Base-by-base conservation (phyloP, 2,329 filamentous ascomycete genomes). In the Ophiostoma piceae region DNA sequence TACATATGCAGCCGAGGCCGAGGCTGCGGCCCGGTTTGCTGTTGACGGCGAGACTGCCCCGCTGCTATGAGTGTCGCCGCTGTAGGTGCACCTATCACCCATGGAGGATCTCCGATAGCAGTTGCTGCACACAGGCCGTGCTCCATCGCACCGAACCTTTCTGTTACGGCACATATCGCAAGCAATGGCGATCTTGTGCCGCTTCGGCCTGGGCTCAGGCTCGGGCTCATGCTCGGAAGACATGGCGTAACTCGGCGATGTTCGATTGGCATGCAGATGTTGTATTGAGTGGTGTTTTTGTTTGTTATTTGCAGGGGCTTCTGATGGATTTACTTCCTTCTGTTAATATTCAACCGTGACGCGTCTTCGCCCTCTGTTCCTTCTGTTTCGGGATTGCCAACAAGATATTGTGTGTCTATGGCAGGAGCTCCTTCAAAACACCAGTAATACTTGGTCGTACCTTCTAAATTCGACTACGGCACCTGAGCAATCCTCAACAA, bases 11-110 rank as follows among this genome's bases (percentile, higher is more conserved):
- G 51, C 9, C 26, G n/a, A 7, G 47, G n/a, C 47, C n/a, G 47
- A n/a, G 47, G 14, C 47, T 22, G 47, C 2, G n/a, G 3, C n/a
- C 11, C 11, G 51, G 51, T 12, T 54, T 9, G n/a, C 47, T 22
- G 51, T 9, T 4, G 16, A 26, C 51, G 8, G 22, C 12, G 51
- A 26, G 3, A 14, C 51, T 57, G 51, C 22, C 3, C n/a, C n/a
- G 26, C 22, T 3, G 51, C 11, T 57, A 4, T 8, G 51, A 26
- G 19, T 57, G 51, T 12, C 16, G 22, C 51, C 51, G 22, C 51
- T 57, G n/a, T 57, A 57, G 22, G 9, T 57, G n/a, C 51, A 57
- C 22, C 51, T 57, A 57, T 57, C 51, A 57, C 22, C 51, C 22
- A 57, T 11, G 51, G 51, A n/a, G 8, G 22, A 11, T 57, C 51